Conservation (phyloP, 1,284 basidiomycete species). For the Caloboletus firmus region DNA sequence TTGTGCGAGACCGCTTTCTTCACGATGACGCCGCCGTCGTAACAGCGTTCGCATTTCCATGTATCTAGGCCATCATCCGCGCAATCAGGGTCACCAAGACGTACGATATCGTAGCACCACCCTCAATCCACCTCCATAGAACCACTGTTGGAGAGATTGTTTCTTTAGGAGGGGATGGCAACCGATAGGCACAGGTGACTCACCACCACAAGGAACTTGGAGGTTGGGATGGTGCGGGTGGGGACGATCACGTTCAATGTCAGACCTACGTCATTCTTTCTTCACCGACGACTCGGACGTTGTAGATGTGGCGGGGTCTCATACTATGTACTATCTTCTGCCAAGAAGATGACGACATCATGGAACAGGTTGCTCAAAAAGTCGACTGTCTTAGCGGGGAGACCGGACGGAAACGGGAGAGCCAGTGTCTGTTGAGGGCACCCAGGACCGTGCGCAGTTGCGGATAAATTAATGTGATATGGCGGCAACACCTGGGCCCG, state of each 20-base stretch:
- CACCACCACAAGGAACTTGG: constrained; percentile 44
- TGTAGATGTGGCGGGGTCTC: background rate
- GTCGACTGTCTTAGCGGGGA: constrained; percentile 6
- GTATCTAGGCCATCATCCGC: background rate
- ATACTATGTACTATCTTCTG: constrained; percentile 33
- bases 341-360: background rate
- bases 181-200: constrained; percentile 2
- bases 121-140: constrained; percentile 37
- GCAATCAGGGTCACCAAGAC: background rate
- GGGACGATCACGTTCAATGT: constrained; percentile 45
- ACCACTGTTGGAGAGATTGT: constrained; percentile 16
- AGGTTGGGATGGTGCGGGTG: constrained; percentile 10
- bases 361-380: background rate
- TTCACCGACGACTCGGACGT: background rate
- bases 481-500: constrained; percentile 35
- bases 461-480: constrained; percentile 34
- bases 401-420: background rate
- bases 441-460: constrained; percentile 31
- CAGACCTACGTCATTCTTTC: constrained; percentile 36
- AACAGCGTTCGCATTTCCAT: constrained; percentile 9
- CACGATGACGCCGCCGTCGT: constrained; percentile 29
- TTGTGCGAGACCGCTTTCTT: constrained; percentile 25
- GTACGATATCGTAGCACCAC: constrained; percentile 26
- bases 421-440: constrained; percentile 38
- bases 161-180: background rate